These are phyloP conservation scores for Diaporthe sp. DNA, from an alignment of 2,329 filamentous ascomycete genomes.

Conservation along the genomic window DNA sequence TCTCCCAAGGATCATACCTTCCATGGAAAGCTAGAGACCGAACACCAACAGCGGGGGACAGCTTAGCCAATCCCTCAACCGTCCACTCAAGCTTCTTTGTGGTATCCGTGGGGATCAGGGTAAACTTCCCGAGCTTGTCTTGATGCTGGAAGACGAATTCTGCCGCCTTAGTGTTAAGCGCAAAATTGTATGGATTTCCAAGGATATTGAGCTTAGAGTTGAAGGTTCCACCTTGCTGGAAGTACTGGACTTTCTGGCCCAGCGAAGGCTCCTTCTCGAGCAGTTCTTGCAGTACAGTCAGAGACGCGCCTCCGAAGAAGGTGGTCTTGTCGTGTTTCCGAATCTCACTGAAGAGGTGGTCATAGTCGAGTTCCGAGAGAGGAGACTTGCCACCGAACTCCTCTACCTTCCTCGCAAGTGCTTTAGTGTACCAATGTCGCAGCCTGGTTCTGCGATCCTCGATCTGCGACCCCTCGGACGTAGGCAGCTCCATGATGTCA, in stretches of 20 bases:
- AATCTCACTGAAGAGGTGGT: conserved; percentile 34
- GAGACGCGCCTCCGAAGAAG: conserved; percentile 40
- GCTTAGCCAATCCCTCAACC: conserved; percentile 18
- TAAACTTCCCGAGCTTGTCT: conserved; percentile 34
- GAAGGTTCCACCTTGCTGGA: conserved; percentile 40
- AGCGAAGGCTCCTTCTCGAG: conserved; percentile 30
- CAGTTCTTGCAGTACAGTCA: conserved; percentile 38
- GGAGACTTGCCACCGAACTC: conserved; percentile 33
- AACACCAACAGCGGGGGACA: conserved; percentile 35
- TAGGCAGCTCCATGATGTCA: conserved; percentile 20
- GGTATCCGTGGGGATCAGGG: conserved; percentile 39
- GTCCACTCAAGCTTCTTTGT: conserved; percentile 40
- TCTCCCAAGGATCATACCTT: conserved; percentile 35
- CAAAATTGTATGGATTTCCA: conserved; percentile 42
- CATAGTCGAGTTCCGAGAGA: conserved; percentile 18
- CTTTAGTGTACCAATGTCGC: conserved; percentile 34
- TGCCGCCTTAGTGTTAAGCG: conserved; percentile 38
- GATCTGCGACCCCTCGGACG: not conserved
- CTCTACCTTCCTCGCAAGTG: conserved; percentile 35
- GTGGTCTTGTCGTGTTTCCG: conserved; percentile 30
- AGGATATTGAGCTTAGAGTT: conserved; percentile 40
- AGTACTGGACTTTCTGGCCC: conserved; percentile 35
- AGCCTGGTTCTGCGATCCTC: conserved; percentile 10
- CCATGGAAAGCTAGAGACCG: conserved; percentile 39
- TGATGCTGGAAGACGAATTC: conserved; percentile 33